A percentile compares a stretch with the other conserved stretches of the same genome.
Conservation (phyloP, 2,329 filamentous ascomycete species). For the Alternaria ethzedia region DNA sequence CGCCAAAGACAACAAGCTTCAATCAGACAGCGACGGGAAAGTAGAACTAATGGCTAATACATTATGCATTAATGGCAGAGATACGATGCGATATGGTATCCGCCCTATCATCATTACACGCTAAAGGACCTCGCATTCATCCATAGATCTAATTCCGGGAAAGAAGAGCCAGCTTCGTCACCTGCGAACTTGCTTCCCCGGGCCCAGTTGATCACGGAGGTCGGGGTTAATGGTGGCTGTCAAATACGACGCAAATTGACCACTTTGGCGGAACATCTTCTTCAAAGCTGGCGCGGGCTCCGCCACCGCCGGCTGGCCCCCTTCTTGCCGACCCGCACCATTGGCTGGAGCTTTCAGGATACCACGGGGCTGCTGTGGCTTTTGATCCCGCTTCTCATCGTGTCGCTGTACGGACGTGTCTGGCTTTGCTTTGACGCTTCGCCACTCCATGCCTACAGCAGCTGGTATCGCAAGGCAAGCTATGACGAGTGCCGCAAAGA, state of each 20-base stretch:
- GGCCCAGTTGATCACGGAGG: constrained; percentile 20
- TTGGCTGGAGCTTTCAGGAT: constrained; percentile 2
- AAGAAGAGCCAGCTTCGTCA: neutral
- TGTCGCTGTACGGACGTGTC: constrained; percentile 2
- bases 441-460: constrained; percentile 66
- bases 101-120: neutral
- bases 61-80: constrained; percentile 2
- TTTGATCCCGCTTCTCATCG: constrained; percentile 16
- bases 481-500: constrained; percentile 65
- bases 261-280: constrained; percentile 28
- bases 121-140: neutral
- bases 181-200: neutral
- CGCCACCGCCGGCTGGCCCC: neutral
- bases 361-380: neutral
- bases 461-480: constrained; percentile 62
- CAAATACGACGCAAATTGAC: constrained; percentile 32
- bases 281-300: constrained; percentile 21
- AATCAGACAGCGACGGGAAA: neutral
- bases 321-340: neutral
- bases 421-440: constrained; percentile 63
- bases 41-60: neutral
- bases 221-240: constrained; percentile 36
- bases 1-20: neutral
- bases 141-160: neutral
- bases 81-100: neutral